Conservation (phyloP, 139 green algal species). For the Nannochloris sp. region DNA sequence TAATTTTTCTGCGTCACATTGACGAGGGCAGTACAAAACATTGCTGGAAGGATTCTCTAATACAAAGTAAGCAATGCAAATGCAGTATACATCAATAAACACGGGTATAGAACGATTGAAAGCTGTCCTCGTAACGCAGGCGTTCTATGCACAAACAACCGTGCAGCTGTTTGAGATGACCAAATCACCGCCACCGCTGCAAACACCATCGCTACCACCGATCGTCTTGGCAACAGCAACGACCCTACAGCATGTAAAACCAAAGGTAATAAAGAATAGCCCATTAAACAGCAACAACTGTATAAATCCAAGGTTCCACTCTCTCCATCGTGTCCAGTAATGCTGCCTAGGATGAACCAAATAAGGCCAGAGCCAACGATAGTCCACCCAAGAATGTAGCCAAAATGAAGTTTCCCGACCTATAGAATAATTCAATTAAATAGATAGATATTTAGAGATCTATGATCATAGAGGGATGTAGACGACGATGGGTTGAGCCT, state of each 20-base stretch:
- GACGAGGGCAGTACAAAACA: no score
- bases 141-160: constrained; percentile 55
- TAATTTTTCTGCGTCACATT: no score
- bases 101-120: constrained; percentile 69
- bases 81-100: constrained; percentile 66
- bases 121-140: constrained; percentile 53
- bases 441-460: no score
- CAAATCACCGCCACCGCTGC: constrained; percentile 61
- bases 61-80: constrained; percentile 84
- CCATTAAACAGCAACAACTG: constrained; percentile 75
- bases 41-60: constrained; percentile 16
- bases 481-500: no score
- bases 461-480: no score
- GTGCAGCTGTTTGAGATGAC: constrained; percentile 50
- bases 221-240: constrained; percentile 60
- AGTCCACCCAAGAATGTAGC: constrained; percentile 88
- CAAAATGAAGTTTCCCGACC: constrained; percentile 90
- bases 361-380: constrained; percentile 68
- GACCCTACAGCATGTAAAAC: constrained; percentile 52
- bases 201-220: constrained; percentile 3
- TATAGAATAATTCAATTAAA: constrained; percentile 6
- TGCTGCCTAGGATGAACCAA: constrained; percentile 52
- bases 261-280: constrained; percentile 84
- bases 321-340: constrained; percentile 28
- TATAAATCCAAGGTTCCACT: constrained; percentile 71